Evolutionary conservation across 441 rosid genomes (phyloP), one percentile per base, ranked within the genome.

Genomic region (Kokia cookei): DNA sequence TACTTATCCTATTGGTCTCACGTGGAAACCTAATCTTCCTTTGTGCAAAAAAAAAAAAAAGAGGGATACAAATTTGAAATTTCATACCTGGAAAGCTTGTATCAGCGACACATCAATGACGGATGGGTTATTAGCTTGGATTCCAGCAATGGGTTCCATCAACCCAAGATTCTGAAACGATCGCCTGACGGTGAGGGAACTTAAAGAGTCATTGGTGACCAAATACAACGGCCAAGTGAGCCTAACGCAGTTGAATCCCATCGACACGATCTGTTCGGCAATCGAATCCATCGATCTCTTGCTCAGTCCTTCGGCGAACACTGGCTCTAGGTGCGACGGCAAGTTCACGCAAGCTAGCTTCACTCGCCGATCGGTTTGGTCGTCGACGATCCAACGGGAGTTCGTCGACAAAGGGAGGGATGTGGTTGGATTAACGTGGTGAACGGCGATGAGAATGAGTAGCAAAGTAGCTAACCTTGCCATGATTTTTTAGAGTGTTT

Each of bases 201-300:
- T 87, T 48, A 87, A 73, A 0, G 97, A 77, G 69, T 84, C 87
- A 74, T 90, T 75, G 48, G 94, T 94, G 75, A 78, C 86, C 72
- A 92, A 80, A 61, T 67, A 87, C n/a, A 88, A 84, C 5, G 97
- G 94, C 98, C 97, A 94, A 53, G 94, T 94, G 70, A 94, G 76
- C 75, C 98, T 78, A 4, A 92, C 98, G 29, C 98, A 94, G 35
- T 91, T 92, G 80, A 94, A 94, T 58, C 97, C 96, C 87, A 82
- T 74, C 12, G 84, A 77, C 9, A 74, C 43, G 13, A 94, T 84
- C 71, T 55, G 66, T 35, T 78, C 69, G 24, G 90, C 73, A 19
- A 91, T 85, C 40, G 22, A 47, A 62, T 86, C 86, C 57, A 90
- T 14, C 1, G 98, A 86, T 74, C 82, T 90, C 76, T 85, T 89